Evolutionary conservation across 1,284 basidiomycete genomes (phyloP).

Genomic region (Ganoderma boninense): DNA sequence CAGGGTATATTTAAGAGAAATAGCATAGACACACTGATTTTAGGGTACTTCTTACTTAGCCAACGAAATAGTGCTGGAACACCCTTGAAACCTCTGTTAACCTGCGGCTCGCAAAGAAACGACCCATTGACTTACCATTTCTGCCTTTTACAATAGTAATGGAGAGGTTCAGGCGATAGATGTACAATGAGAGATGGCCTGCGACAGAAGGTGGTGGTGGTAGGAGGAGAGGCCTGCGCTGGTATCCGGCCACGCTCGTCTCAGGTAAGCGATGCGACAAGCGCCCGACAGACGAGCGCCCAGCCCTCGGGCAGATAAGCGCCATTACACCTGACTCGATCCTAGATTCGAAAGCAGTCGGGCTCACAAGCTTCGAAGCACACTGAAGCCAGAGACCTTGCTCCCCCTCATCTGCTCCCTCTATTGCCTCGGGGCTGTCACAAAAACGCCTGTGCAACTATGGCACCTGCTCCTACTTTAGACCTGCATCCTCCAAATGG

Average conservation of each 20-base stretch:
- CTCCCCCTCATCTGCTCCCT: conserved; percentile 13
- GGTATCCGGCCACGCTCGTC: not conserved
- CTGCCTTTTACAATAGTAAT: conserved; percentile 11
- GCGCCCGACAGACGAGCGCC: not conserved
- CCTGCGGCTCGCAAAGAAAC: not conserved
- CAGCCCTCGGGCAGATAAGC: not conserved
- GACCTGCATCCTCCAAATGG: conserved; percentile 40
- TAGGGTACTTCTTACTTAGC: conserved; percentile 97
- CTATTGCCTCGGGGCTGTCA: conserved; percentile 14
- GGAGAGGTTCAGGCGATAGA: not conserved
- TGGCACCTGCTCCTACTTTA: conserved; percentile 39
- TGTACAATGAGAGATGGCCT: not conserved
- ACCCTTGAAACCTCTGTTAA: conserved; percentile 62
- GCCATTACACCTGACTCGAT: conserved; percentile 34
- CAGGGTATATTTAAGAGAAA: not conserved
- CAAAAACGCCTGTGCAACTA: conserved; percentile 11
- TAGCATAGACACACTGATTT: conserved; percentile 72
- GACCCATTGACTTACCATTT: conserved; percentile 26
- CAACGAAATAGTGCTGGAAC: conserved; percentile 95
- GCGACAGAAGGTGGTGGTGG: conserved; percentile 12
- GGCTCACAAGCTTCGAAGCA: conserved; percentile 13
- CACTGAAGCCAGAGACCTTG: conserved; percentile 14
- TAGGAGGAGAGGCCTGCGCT: conserved; percentile 4
- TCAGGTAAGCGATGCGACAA: not conserved
- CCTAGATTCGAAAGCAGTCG: conserved; percentile 33